A percentile compares a stretch with the other conserved stretches of the same genome.
Evolutionary conservation across 2,329 filamentous ascomycete genomes (phyloP).

Genomic region (Dichotomopilus funicola): DNA sequence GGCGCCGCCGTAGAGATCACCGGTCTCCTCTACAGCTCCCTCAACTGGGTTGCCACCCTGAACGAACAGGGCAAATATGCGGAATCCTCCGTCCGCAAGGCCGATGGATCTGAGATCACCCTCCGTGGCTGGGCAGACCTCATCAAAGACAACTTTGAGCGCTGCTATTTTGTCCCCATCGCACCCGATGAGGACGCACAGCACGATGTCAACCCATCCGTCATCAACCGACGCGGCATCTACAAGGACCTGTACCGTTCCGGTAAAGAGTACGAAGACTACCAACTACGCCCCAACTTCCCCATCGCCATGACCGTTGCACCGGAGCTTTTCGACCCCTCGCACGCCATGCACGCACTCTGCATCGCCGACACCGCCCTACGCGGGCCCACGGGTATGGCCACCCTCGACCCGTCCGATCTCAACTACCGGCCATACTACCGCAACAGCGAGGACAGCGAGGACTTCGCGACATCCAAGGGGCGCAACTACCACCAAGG

Average conservation of each 20-base stretch:
- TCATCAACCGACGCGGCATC: constrained; percentile 88
- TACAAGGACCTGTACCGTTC: constrained; percentile 97
- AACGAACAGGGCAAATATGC: constrained; percentile 63
- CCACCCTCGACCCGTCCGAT: constrained; percentile 86
- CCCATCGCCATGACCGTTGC: constrained; percentile 93
- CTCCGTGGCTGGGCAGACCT: constrained; percentile 73
- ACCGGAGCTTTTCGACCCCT: constrained; percentile 73
- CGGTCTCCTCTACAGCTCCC: constrained; percentile 82
- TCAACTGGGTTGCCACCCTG: constrained; percentile 71
- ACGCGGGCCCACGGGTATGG: constrained; percentile 87
- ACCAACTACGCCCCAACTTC: constrained; percentile 92
- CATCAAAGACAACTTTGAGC: constrained; percentile 83
- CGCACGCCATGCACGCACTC: constrained; percentile 73
- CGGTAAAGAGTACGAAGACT: constrained; percentile 94
- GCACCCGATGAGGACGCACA: constrained; percentile 61
- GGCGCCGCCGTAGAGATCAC: constrained; percentile 94
- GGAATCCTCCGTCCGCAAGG: constrained; percentile 64
- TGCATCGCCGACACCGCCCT: constrained; percentile 72
- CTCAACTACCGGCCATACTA: constrained; percentile 94
- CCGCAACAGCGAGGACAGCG: constrained; percentile 87
- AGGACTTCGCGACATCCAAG: constrained; percentile 86
- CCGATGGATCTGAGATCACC: constrained; percentile 54
- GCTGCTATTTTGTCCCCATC: constrained; percentile 79
- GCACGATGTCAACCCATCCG: constrained; percentile 71
- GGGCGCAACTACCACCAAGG: constrained; percentile 97